Conservation (phyloP, 495 filamentous ascomycete genomes). For the Friedmanniomyces simplex region DNA sequence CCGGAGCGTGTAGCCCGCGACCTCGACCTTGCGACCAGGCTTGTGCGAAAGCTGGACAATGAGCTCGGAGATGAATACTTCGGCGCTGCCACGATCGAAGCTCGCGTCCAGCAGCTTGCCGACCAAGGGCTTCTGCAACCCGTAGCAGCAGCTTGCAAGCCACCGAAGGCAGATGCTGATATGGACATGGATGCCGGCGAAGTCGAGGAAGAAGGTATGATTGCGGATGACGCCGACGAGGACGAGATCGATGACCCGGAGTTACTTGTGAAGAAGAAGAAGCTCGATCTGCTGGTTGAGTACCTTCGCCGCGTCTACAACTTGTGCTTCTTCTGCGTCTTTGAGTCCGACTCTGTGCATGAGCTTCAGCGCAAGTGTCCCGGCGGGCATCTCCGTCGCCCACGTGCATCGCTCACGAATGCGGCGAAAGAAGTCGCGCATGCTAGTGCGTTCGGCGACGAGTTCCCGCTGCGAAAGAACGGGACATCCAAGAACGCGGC, state of each 20-base stretch:
- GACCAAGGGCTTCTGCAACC: constrained; percentile 64
- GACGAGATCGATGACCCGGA: constrained; percentile 86
- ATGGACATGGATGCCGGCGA: constrained; percentile 49
- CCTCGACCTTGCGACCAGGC: constrained; percentile 61
- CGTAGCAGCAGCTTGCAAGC: constrained; percentile 45
- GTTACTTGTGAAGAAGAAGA: constrained; percentile 87
- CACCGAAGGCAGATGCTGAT: constrained; percentile 48
- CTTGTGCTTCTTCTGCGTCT: constrained; percentile 99
- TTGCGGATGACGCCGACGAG: constrained; percentile 65
- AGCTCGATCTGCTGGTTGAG: constrained; percentile 87
- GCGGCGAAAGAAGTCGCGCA: constrained; percentile 75
- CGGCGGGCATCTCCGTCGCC: constrained; percentile 88
- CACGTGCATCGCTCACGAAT: constrained; percentile 67
- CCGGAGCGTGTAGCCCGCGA: constrained; percentile 83
- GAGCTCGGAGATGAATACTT: constrained; percentile 60
- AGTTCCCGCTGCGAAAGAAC: constrained; percentile 66
- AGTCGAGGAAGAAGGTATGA: constrained; percentile 58
- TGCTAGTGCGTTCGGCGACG: constrained; percentile 66
- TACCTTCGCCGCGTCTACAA: constrained; percentile 94
- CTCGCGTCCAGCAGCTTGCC: constrained; percentile 70
- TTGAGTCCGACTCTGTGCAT: constrained; percentile 93
- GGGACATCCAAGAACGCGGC: constrained; percentile 36
- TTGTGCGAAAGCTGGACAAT: constrained; percentile 68
- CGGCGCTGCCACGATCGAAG: constrained; percentile 68
- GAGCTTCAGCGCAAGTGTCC: constrained; percentile 92